phyloP scores from a whole-genome alignment of 495 filamentous ascomycete genomes.

The Hapsidospora chrysogenum region DNA sequence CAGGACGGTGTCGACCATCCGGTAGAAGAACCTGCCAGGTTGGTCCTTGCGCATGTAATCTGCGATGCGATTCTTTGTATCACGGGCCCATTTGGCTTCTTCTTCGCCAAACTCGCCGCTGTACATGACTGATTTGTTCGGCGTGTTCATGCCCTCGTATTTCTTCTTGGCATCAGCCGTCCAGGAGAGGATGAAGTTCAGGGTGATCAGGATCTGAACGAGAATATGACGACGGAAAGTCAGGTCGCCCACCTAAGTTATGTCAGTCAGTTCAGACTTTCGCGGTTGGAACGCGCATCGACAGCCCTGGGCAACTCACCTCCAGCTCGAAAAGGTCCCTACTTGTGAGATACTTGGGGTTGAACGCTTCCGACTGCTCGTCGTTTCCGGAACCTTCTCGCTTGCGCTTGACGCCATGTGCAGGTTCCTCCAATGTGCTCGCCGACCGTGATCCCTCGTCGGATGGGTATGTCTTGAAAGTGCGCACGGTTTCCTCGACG shows the following conservation, averaged over 20 bases:
- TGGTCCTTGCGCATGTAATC: conserved; percentile 58
- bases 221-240: conserved; percentile 87
- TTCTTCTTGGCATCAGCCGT: conserved; percentile 70
- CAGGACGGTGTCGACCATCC: conserved; percentile 90
- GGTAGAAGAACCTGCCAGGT: conserved; percentile 81
- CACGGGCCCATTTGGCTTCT: conserved; percentile 68
- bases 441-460: too few relatives aligned
- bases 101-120: conserved; percentile 59
- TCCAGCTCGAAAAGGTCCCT: conserved; percentile 90
- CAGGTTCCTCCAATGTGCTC: conserved; percentile 15
- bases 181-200: conserved; percentile 84
- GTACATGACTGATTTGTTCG: conserved; percentile 80
- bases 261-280: conserved; percentile 6
- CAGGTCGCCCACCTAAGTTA: conserved; percentile 62
- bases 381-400: conserved; percentile 40
- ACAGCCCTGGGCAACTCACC: conserved; percentile 34
- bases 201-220: conserved; percentile 81
- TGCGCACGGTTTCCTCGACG: conserved; percentile 58
- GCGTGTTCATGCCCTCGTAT: conserved; percentile 41
- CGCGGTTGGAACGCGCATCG: not conserved
- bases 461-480: conserved; percentile 66
- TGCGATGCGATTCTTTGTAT: conserved; percentile 56
- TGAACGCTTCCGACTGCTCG: conserved; percentile 59
- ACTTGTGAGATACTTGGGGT: conserved; percentile 93
- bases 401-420: conserved; percentile 42